Base-by-base conservation (phyloP, 2,329 filamentous ascomycete species). In the Endothia cerciana region DNA sequence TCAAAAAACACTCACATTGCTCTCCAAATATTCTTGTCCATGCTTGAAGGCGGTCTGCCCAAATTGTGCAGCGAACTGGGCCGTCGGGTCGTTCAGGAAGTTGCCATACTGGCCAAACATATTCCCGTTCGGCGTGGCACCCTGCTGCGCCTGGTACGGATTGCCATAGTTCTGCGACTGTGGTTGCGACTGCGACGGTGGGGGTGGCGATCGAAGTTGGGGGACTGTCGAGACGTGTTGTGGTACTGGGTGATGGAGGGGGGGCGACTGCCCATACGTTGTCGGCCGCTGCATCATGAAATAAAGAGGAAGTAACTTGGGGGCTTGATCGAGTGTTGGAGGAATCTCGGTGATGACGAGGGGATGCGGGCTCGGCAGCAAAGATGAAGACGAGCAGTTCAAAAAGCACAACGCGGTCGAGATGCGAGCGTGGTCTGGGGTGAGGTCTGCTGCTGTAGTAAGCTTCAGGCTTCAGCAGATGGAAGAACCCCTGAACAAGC, bases 191-290 rank as follows among this genome's bases (percentile, higher is more conserved):
- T 88, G 87, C 61, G 85, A 85, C 45, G 92, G 94, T 68, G 93
- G 91, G 66, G 92, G 94, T 68, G 95, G 95, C 66, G 95, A 98
- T 78, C 96, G 90, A 77, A 99, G 89, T 81, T 98, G 95, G 55
- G 95, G 95, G 60, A 99, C 95, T 66, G 94, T 97, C 75, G 95
- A 98, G 74, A 98, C 94, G 84, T 99, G 95, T 80, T 99, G 95
- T 69, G 95, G 95, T 66, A 98, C 93, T 66, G 95, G 95, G 77
- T 98, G 95, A 80, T 98, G 95, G 73, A 98, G 89, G 71, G 94
- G 94, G 76, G 94, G 94, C 76, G 93, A 97, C 75, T 94, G 91
- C 78, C 88, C 88, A 81, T 95, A 97, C 63, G 88, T 84, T 76
- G 63, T 62, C n/a, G 90, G 85, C 77, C 93, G 91, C 81, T 97